These are phyloP conservation scores for Candolleomyces eurysporus DNA, from an alignment of 768 basidiomycete species.

Conservation along the genomic window DNA sequence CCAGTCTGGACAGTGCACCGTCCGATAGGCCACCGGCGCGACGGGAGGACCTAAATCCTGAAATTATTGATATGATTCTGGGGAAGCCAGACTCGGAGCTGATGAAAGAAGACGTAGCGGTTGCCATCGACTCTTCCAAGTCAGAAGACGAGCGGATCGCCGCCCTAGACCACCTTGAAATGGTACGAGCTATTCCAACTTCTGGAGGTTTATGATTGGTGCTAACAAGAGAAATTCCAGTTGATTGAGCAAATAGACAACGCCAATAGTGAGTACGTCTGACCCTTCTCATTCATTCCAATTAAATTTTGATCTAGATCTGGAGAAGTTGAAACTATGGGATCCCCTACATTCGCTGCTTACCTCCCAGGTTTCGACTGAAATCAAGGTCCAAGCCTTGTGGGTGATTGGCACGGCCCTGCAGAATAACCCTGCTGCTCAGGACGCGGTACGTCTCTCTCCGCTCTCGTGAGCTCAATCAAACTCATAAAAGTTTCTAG, in stretches of 20 bases:
- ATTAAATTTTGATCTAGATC: conserved; percentile 43
- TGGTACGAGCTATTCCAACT: conserved; percentile 47
- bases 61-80: conserved; percentile 80
- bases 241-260: conserved; percentile 89
- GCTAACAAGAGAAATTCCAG: conserved; percentile 33
- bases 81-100: conserved; percentile 79
- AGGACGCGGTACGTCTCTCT: conserved; percentile 56
- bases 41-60: conserved; percentile 67
- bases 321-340: conserved; percentile 78
- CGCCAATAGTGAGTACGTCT: conserved; percentile 62
- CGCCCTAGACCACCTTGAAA: conserved; percentile 83
- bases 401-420: conserved; percentile 91
- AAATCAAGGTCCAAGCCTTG: conserved; percentile 63
- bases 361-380: conserved; percentile 52
- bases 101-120: conserved; percentile 78
- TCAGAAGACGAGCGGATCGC: conserved; percentile 58
- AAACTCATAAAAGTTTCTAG: conserved; percentile 29
- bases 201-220: background rate
- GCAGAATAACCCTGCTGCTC: conserved; percentile 87
- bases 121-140: conserved; percentile 56
- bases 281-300: background rate
- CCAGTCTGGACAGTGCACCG: conserved; percentile 27
- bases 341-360: conserved; percentile 67
- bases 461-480: background rate
- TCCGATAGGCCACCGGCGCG: conserved; percentile 31